Conservation (phyloP, 371 early-diverging fungal genomes). For the Fennellomyces sp. region DNA sequence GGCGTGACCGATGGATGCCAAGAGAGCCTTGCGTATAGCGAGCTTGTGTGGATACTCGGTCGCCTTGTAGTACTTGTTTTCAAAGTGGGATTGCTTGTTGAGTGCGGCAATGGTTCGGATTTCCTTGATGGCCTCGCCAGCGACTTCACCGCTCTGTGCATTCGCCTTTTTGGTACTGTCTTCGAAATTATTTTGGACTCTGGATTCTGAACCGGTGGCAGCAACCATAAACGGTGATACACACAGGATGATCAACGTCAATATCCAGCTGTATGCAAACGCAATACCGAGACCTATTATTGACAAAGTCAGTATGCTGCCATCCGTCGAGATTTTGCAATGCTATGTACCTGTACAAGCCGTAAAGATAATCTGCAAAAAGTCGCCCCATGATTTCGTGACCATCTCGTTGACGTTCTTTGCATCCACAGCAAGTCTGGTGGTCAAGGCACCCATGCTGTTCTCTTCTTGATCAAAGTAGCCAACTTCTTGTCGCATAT, state of each 20-base stretch:
- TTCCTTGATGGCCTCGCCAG: constrained; percentile 77
- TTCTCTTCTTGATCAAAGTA: constrained; percentile 88
- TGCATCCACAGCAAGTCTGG: constrained; percentile 86
- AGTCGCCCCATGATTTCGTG: constrained; percentile 57
- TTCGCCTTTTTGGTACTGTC: constrained; percentile 61
- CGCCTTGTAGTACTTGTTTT: constrained; percentile 51
- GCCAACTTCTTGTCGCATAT: constrained; percentile 82
- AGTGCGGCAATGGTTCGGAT: constrained; percentile 82
- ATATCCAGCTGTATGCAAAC: constrained; percentile 44
- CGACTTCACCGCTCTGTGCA: constrained; percentile 63
- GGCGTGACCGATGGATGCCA: constrained; percentile 62
- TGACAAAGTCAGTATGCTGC: not conserved
- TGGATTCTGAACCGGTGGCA: constrained; percentile 28
- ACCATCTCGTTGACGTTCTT: constrained; percentile 70
- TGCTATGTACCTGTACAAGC: constrained; percentile 32
- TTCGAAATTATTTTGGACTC: constrained; percentile 43
- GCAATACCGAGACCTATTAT: constrained; percentile 34
- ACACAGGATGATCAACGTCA: constrained; percentile 54
- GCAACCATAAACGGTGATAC: constrained; percentile 42
- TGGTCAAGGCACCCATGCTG: constrained; percentile 81
- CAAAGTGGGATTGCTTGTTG: constrained; percentile 70
- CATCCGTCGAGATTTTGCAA: no score
- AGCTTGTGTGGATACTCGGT: constrained; percentile 65
- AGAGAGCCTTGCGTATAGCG: constrained; percentile 54
- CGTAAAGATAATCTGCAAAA: constrained; percentile 47